These are phyloP conservation scores for Colletotrichum tamarilloi DNA, from an alignment of 2,329 filamentous ascomycete genomes.

Conservation along the genomic window DNA sequence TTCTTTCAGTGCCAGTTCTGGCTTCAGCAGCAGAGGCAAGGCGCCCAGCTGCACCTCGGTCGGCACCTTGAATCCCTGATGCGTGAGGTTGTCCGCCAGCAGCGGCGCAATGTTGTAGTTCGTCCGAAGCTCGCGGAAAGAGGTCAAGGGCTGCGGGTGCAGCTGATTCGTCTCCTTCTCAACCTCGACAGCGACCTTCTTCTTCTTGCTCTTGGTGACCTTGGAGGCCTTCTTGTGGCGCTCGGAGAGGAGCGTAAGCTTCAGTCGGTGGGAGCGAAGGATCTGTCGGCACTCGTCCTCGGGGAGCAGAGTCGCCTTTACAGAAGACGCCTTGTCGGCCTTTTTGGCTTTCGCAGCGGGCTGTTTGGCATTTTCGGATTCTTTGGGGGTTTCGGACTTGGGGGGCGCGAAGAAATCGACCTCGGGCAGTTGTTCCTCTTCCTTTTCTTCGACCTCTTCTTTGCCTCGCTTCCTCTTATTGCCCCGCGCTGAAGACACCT, in stretches of 20 bases:
- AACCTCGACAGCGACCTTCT: slow-evolving; percentile 53
- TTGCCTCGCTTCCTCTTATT: slow-evolving; percentile 67
- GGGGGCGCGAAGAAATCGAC: slow-evolving; percentile 70
- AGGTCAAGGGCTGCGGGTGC: slow-evolving; percentile 82
- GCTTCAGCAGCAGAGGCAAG: slow-evolving; percentile 79
- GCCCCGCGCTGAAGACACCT: slow-evolving; percentile 53
- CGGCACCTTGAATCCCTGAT: slow-evolving; percentile 87
- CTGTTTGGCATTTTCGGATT: slow-evolving; percentile 36
- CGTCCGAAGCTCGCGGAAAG: slow-evolving; percentile 78
- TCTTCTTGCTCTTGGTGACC: slow-evolving; percentile 67
- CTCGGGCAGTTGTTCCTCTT: slow-evolving; percentile 53
- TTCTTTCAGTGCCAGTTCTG: slow-evolving; percentile 60
- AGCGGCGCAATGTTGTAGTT: slow-evolving; percentile 79
- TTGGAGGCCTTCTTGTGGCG: slow-evolving; percentile 53
- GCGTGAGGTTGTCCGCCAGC: slow-evolving; percentile 80
- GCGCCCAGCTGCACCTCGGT: slow-evolving; percentile 94
- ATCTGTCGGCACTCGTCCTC: slow-evolving; percentile 80
- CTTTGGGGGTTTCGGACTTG: slow-evolving; percentile 45
- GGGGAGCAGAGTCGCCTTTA: slow-evolving; percentile 59
- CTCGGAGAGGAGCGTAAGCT: slow-evolving; percentile 79
- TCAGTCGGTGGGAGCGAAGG: slow-evolving; percentile 84
- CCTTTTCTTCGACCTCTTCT: slow-evolving; percentile 43
- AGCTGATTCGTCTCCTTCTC: slow-evolving; percentile 71
- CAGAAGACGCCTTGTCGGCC: slow-evolving; percentile 40
- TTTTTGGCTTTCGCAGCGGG: slow-evolving; percentile 38